These are phyloP conservation scores for Coprinopsis cinerea DNA, from an alignment of 768 basidiomycete species.

Conservation along the genomic window DNA sequence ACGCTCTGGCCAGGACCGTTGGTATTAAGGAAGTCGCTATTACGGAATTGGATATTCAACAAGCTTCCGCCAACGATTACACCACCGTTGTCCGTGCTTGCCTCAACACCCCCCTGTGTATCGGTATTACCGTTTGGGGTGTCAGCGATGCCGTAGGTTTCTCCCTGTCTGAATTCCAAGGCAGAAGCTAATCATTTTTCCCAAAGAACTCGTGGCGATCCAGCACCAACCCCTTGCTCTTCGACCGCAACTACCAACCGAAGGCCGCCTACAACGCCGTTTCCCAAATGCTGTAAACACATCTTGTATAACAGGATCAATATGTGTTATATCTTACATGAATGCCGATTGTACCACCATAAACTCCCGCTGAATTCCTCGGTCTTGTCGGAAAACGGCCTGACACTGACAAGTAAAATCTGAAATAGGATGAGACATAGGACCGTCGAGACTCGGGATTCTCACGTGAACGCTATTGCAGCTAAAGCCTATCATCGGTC, in stretches of 20 bases:
- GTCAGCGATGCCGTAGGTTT: slow-evolving; percentile 37
- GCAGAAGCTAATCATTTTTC: neutral
- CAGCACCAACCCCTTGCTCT: slow-evolving; percentile 37
- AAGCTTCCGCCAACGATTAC: slow-evolving; percentile 37
- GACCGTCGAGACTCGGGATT: too few relatives aligned
- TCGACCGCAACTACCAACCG: slow-evolving; percentile 39
- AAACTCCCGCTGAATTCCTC: too few relatives aligned
- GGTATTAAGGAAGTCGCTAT: slow-evolving; percentile 36
- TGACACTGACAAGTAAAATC: too few relatives aligned
- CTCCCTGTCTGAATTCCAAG: neutral
- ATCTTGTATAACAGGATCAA: neutral
- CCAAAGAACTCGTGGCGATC: slow-evolving; percentile 42
- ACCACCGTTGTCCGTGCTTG: slow-evolving; percentile 40
- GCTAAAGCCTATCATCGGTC: too few relatives aligned
- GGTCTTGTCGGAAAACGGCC: too few relatives aligned
- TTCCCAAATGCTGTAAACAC: slow-evolving; percentile 16
- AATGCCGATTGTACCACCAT: neutral
- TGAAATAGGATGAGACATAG: too few relatives aligned
- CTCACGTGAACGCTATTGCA: too few relatives aligned
- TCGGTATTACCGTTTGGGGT: slow-evolving; percentile 46
- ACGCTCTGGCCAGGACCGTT: slow-evolving; percentile 35
- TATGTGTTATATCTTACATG: neutral
- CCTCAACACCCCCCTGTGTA: slow-evolving; percentile 32
- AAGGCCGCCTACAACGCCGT: slow-evolving; percentile 36
- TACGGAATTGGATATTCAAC: slow-evolving; percentile 40